phyloP scores from a whole-genome alignment of 2,329 filamentous ascomycete species.

The Claviceps sp. region DNA sequence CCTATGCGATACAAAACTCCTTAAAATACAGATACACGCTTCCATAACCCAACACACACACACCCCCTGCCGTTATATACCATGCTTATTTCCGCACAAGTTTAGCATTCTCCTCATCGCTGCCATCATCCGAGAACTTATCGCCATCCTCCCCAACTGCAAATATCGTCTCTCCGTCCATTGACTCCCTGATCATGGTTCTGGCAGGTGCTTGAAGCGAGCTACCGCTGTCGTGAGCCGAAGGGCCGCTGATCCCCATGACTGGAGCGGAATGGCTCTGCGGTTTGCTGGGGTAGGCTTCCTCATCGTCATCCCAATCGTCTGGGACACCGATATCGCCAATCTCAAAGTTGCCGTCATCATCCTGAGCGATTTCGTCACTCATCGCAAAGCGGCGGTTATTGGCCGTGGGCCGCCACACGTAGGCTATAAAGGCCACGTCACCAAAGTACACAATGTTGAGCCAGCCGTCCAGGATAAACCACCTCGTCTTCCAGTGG shows the following conservation, averaged over 20 bases:
- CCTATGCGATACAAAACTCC: background rate
- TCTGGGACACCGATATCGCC: slow-evolving; percentile 72
- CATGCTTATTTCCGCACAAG: slow-evolving; percentile 29
- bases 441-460: slow-evolving; percentile 94
- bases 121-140: slow-evolving; percentile 66
- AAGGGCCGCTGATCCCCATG: slow-evolving; percentile 13
- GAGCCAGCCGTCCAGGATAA: slow-evolving; percentile 91
- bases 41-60: background rate
- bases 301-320: slow-evolving; percentile 41
- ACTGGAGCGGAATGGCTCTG: slow-evolving; percentile 11
- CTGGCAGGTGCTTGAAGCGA: slow-evolving; percentile 12
- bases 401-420: slow-evolving; percentile 93
- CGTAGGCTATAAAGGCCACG: slow-evolving; percentile 82
- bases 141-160: slow-evolving; percentile 78
- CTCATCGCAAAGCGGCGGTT: slow-evolving; percentile 98
- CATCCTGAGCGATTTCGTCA: slow-evolving; percentile 96
- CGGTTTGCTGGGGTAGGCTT: slow-evolving; percentile 36
- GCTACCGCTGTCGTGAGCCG: slow-evolving; percentile 11
- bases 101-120: slow-evolving; percentile 32
- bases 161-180: slow-evolving; percentile 90
- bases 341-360: slow-evolving; percentile 90
- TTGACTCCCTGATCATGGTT: slow-evolving; percentile 37
- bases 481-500: slow-evolving; percentile 97
- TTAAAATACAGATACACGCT: background rate
- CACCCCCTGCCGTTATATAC: slow-evolving; percentile 1